Conservation (phyloP, 495 filamentous ascomycete species). For the Copromyces sp. region DNA sequence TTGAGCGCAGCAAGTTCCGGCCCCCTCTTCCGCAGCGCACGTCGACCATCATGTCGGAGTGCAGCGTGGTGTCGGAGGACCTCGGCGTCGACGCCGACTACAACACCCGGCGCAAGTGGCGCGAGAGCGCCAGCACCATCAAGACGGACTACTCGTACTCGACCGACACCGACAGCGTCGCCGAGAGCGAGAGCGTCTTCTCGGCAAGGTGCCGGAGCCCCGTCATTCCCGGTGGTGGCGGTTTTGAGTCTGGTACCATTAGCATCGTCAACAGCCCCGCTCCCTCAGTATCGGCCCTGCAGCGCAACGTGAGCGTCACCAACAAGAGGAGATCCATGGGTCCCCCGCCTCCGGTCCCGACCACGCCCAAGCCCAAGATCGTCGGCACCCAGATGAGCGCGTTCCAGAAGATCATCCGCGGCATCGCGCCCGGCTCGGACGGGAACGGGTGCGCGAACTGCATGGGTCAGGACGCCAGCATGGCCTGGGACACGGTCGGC, state of each 20-base stretch:
- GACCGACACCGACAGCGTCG: conserved; percentile 44
- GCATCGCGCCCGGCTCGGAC: conserved; percentile 25
- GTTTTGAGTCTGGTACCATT: conserved; percentile 22
- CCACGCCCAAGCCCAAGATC: conserved; percentile 1
- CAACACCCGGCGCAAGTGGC: conserved; percentile 29
- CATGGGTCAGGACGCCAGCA: conserved; percentile 48
- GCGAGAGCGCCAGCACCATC: conserved; percentile 42
- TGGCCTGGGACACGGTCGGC: conserved; percentile 63
- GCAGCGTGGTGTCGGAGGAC: conserved; percentile 37
- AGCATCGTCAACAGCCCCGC: conserved; percentile 14
- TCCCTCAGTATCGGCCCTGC: not conserved
- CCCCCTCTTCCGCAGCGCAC: conserved; percentile 16
- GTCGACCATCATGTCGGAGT: conserved; percentile 9
- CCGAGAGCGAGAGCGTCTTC: conserved; percentile 52
- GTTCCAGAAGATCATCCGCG: conserved; percentile 43
- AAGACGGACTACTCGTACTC: conserved; percentile 42
- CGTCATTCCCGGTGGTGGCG: not conserved
- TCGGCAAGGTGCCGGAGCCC: conserved; percentile 42
- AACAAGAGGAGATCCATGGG: not conserved
- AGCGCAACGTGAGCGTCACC: not conserved
- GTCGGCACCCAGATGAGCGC: conserved; percentile 25
- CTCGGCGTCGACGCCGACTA: conserved; percentile 41
- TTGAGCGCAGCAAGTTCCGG: conserved; percentile 36
- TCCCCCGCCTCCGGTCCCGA: not conserved
- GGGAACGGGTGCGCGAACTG: conserved; percentile 47